Base-by-base conservation (phyloP, 2,329 filamentous ascomycete genomes). In the Talaromyces sp. region DNA sequence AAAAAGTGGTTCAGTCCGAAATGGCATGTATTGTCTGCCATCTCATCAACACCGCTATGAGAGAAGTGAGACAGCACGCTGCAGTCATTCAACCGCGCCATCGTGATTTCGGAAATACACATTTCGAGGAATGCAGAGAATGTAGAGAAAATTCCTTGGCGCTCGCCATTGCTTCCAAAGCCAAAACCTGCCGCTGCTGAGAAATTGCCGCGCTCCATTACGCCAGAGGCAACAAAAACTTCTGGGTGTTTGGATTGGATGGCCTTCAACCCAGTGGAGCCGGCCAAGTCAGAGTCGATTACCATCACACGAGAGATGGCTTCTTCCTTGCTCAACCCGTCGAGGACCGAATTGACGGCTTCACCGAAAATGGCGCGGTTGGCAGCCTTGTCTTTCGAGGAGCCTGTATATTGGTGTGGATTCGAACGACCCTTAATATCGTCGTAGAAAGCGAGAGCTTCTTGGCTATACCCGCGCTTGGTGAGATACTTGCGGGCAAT, bases 1-100 rank as follows among this genome's bases (percentile, higher is more conserved):
- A 77, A 77, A 69, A 76, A 75, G 44, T 74, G 71, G 68, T 77
- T 76, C 62, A 77, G 64, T 5, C 75, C 75, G 60, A 77, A 77
- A 65, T 77, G 75, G 67, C 75, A 77, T 1, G 75, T 77, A 63
- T 77, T 77, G 60, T 77, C 75, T 15, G 75, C 75, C 68, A 77
- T 77, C 63, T 77, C 75, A 47, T 77, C 74, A 2, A 77, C 72
- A 36, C 75, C 75, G 9, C 71, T 73, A 65, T 77, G 75, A 1
- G 73, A 76, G 63, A 77, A 76, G 63, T 77, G 75, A 0, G 72
- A 76, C 4, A 77, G 65, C 15, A 77, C 75, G 56, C 69, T 73
- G 52, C 72, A 74, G 57, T 66, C 64, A 65, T 77, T 77, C 63
- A 77, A 57, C 17, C 75, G 70, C 3, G 74, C 75, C 75, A 77